These are phyloP conservation scores for Irpex sp. DNA, from an alignment of 1,284 basidiomycete genomes.

Conservation along the genomic window DNA sequence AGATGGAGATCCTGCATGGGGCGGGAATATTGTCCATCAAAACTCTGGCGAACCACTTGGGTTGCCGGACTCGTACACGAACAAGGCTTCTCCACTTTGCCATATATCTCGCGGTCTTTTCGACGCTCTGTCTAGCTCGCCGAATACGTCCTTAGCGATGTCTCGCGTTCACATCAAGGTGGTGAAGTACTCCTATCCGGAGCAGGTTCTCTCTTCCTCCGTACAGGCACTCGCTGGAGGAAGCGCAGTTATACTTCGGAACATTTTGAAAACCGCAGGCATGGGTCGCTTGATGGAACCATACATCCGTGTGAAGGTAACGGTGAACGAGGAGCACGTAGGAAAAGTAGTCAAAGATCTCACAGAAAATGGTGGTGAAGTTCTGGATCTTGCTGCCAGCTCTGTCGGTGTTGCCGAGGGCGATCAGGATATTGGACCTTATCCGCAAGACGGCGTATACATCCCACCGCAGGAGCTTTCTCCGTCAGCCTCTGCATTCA, in stretches of 20 bases:
- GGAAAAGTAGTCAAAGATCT: conserved; percentile 77
- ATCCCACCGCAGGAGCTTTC: conserved; percentile 71
- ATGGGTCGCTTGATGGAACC: conserved; percentile 74
- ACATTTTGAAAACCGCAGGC: conserved; percentile 53
- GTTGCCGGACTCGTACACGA: conserved; percentile 45
- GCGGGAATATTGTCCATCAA: conserved; percentile 68
- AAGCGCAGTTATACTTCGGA: conserved; percentile 58
- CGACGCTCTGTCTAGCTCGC: conserved; percentile 70
- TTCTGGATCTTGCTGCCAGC: conserved; percentile 58
- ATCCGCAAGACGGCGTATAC: conserved; percentile 60
- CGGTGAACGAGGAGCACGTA: conserved; percentile 59
- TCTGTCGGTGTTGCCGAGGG: conserved; percentile 28
- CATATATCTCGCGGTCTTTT: conserved; percentile 65
- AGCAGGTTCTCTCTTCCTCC: conserved; percentile 39
- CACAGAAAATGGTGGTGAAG: conserved; percentile 71
- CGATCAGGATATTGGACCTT: conserved; percentile 45
- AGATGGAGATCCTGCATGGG: conserved; percentile 64
- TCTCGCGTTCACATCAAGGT: conserved; percentile 61
- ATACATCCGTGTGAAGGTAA: conserved; percentile 63
- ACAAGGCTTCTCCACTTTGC: conserved; percentile 37
- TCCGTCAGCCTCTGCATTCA: conserved; percentile 47
- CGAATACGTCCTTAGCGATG: conserved; percentile 67
- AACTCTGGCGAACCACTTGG: conserved; percentile 47
- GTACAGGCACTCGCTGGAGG: conserved; percentile 54
- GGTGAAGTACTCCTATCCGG: conserved; percentile 37